These are phyloP conservation scores for Galerina sulciceps DNA, from an alignment of 768 basidiomycete species.

Conservation along the genomic window DNA sequence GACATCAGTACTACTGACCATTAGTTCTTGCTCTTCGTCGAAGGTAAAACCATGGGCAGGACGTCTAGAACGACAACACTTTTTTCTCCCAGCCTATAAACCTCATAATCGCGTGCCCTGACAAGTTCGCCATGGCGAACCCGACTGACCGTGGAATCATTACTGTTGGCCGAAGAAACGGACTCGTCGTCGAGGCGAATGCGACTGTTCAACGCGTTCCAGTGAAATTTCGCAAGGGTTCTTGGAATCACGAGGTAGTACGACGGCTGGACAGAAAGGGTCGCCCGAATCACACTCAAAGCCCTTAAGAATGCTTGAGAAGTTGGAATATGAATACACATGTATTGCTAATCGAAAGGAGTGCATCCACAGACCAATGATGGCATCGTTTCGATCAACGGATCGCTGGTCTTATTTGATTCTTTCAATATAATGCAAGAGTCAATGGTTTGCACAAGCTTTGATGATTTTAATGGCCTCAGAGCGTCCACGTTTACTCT, in stretches of 20 bases:
- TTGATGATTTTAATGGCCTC: no score
- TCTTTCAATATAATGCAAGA: no score
- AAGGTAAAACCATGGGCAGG: conserved; percentile 7
- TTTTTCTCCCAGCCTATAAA: conserved; percentile 6
- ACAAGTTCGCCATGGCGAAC: neutral
- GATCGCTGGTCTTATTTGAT: no score
- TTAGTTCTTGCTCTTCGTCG: no score
- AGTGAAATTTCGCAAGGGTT: conserved; percentile 11
- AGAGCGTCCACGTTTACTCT: no score
- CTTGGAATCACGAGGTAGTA: conserved; percentile 1
- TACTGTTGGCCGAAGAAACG: neutral
- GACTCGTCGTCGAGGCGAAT: neutral
- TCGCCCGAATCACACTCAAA: conserved; percentile 5
- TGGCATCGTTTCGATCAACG: no score
- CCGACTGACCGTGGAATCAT: neutral
- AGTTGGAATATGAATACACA: no score
- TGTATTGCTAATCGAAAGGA: no score
- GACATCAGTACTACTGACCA: no score
- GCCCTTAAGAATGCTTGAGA: neutral
- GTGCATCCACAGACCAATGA: no score
- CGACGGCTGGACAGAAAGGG: conserved; percentile 2
- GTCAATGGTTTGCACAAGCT: no score
- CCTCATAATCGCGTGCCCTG: neutral
- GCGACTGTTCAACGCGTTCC: conserved; percentile 8
- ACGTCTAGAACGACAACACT: conserved; percentile 8